Base-by-base conservation (phyloP, 1,139 yeast genomes). In the Lodderomyces theae region DNA sequence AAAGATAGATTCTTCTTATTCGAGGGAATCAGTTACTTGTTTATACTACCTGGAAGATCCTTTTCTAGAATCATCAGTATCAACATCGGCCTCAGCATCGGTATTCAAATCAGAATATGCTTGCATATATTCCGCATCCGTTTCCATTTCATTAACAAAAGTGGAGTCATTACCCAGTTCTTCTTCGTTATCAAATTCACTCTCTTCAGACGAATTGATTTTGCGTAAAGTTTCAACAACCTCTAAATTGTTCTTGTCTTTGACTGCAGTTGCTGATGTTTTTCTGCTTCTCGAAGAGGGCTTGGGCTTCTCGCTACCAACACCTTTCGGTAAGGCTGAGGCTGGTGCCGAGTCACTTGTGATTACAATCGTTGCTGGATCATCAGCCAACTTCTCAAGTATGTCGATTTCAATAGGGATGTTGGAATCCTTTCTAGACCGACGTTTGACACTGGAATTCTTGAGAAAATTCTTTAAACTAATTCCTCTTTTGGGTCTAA, bases 381-480 rank as follows among this genome's bases (percentile, higher is more conserved):
- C 41, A 22, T 37, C 37, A 15, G 17, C 39, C 24, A 46, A 35
- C 35, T 48, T 44, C 25, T 48, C 48, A 31, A 49, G 45, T 30
- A 47, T 22, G 18, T 29, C 37, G 17, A 49, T 41, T 30, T 49
- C 48, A 23, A 46, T 42, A 22, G 52, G 79, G 42, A 78, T 57
- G 52, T 78, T 78, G 22, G 80, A 74, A 54, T 78, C 83, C 56
- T 78, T 78, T 60, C 82, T 72, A 43, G 68, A 59, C 53, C 80
- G 67, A 47, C 66, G 68, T 52, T 64, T 66, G 12, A 45, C 30
- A 29, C 37, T 41, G 34, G 45, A 37, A 12, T 43, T 40, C 54
- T 53, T 42, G 10, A 46, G 11, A 12, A 45, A 18, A n/a, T 42
- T 35, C 1, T 44, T 13, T 11, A 46, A 13, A 25, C 32, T 38